Conservation (phyloP, 345 rosid genomes). For the Moricandia moricandioides region DNA sequence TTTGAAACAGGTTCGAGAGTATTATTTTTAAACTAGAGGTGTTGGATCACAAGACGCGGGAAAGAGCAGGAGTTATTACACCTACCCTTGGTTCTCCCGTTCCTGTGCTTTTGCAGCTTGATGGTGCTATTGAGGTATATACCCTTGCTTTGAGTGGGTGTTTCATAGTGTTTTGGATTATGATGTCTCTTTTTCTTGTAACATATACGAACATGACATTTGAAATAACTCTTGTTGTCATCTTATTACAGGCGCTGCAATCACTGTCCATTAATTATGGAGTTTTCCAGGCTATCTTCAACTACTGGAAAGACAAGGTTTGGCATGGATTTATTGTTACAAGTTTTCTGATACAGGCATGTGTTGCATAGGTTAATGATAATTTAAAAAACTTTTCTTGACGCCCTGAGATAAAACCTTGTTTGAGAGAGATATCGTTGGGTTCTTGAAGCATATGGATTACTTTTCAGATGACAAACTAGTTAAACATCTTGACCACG, state of each 20-base stretch:
- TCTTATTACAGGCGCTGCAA: slow-evolving; percentile 61
- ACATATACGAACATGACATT: not conserved
- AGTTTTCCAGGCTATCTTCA: slow-evolving; percentile 65
- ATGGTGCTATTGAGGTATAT: slow-evolving; percentile 55
- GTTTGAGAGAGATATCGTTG: slow-evolving; percentile 4
- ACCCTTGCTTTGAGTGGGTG: not conserved
- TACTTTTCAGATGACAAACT: not conserved
- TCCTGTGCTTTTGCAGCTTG: slow-evolving; percentile 74
- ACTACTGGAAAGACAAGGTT: slow-evolving; percentile 93
- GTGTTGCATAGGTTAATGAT: not conserved
- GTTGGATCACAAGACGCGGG: slow-evolving; percentile 87
- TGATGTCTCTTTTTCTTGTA: not conserved
- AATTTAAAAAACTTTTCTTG: not conserved
- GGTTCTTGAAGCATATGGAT: slow-evolving; percentile 8
- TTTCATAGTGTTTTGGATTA: not conserved
- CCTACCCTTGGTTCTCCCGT: slow-evolving; percentile 75
- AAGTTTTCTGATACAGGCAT: not conserved
- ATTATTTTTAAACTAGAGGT: slow-evolving; percentile 87
- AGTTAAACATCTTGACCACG: not conserved
- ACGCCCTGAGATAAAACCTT: too few relatives aligned
- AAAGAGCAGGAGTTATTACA: slow-evolving; percentile 85
- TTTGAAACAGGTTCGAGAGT: slow-evolving; percentile 60
- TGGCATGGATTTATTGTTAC: not conserved
- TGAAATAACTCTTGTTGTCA: slow-evolving; percentile 4
- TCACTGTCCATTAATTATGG: slow-evolving; percentile 57